A percentile compares a stretch with the other conserved stretches of the same genome.
These are phyloP conservation scores for Tetrapisispora pingtungensis DNA, from an alignment of 805 yeast genomes.

Conservation along the genomic window DNA sequence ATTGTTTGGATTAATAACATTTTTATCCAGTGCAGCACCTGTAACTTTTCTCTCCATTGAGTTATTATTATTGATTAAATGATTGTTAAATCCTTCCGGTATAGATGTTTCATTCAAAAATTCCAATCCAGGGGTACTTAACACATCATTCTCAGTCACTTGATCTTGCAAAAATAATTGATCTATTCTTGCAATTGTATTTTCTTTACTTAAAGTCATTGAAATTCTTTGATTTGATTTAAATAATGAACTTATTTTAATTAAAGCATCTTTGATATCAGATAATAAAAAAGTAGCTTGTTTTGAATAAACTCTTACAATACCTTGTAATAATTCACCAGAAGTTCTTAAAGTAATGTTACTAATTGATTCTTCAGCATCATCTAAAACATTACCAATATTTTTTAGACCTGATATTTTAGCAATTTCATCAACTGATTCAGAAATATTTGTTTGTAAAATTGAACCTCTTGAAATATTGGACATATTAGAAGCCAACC, in stretches of 20 bases:
- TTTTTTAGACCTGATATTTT: slow-evolving; percentile 29
- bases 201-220: slow-evolving; percentile 49
- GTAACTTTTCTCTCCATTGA: slow-evolving; percentile 22
- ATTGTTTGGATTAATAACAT: not conserved
- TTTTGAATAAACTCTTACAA: slow-evolving; percentile 75
- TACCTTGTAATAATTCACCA: slow-evolving; percentile 79
- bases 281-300: slow-evolving; percentile 76
- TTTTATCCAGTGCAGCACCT: slow-evolving; percentile 20
- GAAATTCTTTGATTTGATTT: slow-evolving; percentile 36
- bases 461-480: slow-evolving; percentile 38
- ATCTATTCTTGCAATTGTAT: slow-evolving; percentile 49
- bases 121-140: slow-evolving; percentile 51
- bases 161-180: slow-evolving; percentile 63
- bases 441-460: slow-evolving; percentile 57
- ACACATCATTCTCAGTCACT: slow-evolving; percentile 65
- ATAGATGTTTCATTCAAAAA: slow-evolving; percentile 16
- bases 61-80: slow-evolving; percentile 6
- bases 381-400: not conserved
- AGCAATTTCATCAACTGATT: slow-evolving; percentile 58
- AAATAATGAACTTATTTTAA: slow-evolving; percentile 62
- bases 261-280: slow-evolving; percentile 69
- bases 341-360: slow-evolving; percentile 69
- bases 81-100: slow-evolving; percentile 10
- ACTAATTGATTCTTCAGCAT: slow-evolving; percentile 9
- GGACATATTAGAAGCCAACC: slow-evolving; percentile 80